Base-by-base conservation (phyloP, 2,329 filamentous ascomycete genomes). In the Scopulariopsis brevicaulis region DNA sequence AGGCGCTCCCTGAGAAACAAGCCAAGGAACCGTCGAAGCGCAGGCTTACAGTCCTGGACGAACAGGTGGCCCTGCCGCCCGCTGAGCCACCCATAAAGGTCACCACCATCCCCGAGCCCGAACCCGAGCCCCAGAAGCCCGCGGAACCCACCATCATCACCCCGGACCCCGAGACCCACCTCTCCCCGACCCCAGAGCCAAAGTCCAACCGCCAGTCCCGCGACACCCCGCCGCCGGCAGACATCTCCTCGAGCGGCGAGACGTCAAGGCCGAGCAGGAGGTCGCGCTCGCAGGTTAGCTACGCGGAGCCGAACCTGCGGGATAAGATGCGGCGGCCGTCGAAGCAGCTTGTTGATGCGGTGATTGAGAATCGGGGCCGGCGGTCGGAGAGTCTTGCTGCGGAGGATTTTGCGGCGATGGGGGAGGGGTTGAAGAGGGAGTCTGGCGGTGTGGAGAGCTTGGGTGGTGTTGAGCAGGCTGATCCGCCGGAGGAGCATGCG, bases 241-340 rank as follows among this genome's bases (percentile, higher is more conserved):
- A 85, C 62, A 78, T 85, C 40, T 80, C 77, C 8, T 73, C 71
- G 8, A 76, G 70, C 40, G 77, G 79, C 55, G 80, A 86, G 63
- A 79, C 79, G 32, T 77, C 81, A 32, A 79, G 89, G 52, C 81
- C 82, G 24, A 86, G 84, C 63, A 77, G 89, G 63, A 81, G 89
- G 62, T 82, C 83, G 54, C 78, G 86, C 64, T 74, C 82, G 12
- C 78, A 84, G 55, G 81, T 94, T 61, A 93, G 87, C 73, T 94
- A 94, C 68, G 87, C 88, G 12, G 88, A 93, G 68, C 89, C 89
- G 1, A 93, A 88, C 65, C 75, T 94, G 50, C 80, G 87, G 61
- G 87, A 86, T 66, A 94, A 94, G 73, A 92, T 94, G 89, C 81
- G 89, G 59, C 81, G 89, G 60, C 88, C 89, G 24, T 88, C 86